phyloP scores from a whole-genome alignment of 257 asterid species.

The Linderniella brevidens region DNA sequence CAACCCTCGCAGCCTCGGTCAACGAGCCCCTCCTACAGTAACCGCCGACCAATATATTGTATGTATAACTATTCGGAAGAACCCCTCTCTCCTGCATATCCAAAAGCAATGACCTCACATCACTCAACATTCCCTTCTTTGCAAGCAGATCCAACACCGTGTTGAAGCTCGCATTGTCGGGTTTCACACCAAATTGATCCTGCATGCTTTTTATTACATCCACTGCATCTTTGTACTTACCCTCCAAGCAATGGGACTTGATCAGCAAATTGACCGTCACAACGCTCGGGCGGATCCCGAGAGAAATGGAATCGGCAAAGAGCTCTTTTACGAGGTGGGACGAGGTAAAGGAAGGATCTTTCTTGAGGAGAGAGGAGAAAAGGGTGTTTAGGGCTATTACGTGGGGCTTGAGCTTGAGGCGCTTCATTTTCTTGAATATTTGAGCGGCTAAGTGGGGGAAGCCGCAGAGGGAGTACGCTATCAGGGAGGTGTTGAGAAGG shows the following conservation, averaged over 20 bases:
- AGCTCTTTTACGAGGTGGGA: constrained; percentile 27
- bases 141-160: constrained; percentile 42
- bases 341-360: constrained; percentile 28
- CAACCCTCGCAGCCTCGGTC: constrained; percentile 51
- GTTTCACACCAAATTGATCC: constrained; percentile 24
- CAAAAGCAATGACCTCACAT: constrained; percentile 44
- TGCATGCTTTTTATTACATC: constrained; percentile 43
- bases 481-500: constrained; percentile 40
- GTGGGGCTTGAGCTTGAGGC: constrained; percentile 27
- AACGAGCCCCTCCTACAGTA: constrained; percentile 67
- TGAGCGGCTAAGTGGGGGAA: constrained; percentile 46
- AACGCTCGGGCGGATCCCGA: constrained; percentile 42
- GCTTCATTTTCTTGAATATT: constrained; percentile 73
- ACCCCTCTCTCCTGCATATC: constrained; percentile 63
- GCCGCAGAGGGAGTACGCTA: constrained; percentile 45
- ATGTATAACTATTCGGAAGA: constrained; percentile 40
- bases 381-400: constrained; percentile 36
- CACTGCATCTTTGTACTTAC: constrained; percentile 37
- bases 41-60: constrained; percentile 61
- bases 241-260: constrained; percentile 48
- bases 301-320: constrained; percentile 47
- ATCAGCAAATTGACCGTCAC: constrained; percentile 59
- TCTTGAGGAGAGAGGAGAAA: constrained; percentile 47
- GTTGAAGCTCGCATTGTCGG: constrained; percentile 61
- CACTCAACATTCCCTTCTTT: constrained; percentile 62